phyloP scores from a whole-genome alignment of 2,329 filamentous ascomycete genomes.

The Teratosphaeria viscida region DNA sequence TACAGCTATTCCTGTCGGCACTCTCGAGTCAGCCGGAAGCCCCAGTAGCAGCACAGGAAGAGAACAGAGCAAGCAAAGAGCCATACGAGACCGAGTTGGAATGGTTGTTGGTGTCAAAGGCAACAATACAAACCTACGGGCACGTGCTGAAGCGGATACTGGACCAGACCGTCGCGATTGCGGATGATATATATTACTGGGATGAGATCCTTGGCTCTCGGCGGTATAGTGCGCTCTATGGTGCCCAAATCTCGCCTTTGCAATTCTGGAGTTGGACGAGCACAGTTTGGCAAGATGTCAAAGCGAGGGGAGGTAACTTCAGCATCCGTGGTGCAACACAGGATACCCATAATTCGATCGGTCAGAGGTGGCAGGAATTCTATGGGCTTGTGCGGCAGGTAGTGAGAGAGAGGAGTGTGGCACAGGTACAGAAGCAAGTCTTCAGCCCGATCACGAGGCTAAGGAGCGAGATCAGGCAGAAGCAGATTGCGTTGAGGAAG shows the following conservation, averaged over 20 bases:
- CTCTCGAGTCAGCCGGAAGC: conserved; percentile 10
- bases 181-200: conserved; percentile 92
- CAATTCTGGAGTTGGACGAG: conserved; percentile 62
- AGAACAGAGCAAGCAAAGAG: conserved; percentile 5
- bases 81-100: conserved; percentile 68
- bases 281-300: conserved; percentile 58
- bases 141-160: conserved; percentile 65
- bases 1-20: conserved; percentile 9
- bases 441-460: conserved; percentile 69
- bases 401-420: conserved; percentile 60
- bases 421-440: conserved; percentile 59
- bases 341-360: conserved; percentile 22
- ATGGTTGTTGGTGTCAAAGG: conserved; percentile 86
- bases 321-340: conserved; percentile 15
- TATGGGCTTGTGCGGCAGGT: conserved; percentile 71
- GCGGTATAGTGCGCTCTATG: conserved; percentile 69
- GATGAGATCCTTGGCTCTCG: conserved; percentile 75
- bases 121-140: conserved; percentile 82
- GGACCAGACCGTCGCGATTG: conserved; percentile 71
- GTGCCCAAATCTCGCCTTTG: conserved; percentile 72
- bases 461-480: conserved; percentile 62
- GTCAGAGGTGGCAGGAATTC: conserved; percentile 41
- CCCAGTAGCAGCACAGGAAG: conserved; percentile 2
- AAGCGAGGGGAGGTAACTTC: conserved; percentile 19
- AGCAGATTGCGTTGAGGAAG: conserved; percentile 60